Conservation (phyloP, 495 filamentous ascomycete genomes). For the Hypoxylon fuscum region DNA sequence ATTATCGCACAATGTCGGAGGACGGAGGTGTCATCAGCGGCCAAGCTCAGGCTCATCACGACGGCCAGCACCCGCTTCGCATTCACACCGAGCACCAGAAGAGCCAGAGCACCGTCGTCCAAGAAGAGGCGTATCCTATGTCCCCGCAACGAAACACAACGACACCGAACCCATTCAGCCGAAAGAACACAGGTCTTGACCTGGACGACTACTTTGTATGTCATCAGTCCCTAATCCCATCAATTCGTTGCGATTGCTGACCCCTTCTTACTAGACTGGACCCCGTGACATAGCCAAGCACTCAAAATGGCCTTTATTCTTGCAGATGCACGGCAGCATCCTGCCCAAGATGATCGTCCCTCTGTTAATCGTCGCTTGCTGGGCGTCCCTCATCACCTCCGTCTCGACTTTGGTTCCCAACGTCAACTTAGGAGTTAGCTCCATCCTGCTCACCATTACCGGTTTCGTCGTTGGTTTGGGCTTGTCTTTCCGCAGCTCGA, state of each 20-base stretch:
- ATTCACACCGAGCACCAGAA: conserved; percentile 25
- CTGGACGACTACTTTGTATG: conserved; percentile 66
- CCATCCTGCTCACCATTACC: conserved; percentile 80
- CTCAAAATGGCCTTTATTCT: conserved; percentile 82
- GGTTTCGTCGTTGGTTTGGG: conserved; percentile 91
- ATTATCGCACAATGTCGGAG: conserved; percentile 39
- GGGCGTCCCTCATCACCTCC: conserved; percentile 74
- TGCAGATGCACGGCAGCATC: conserved; percentile 84
- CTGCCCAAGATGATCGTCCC: conserved; percentile 83
- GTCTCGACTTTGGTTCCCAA: conserved; percentile 63
- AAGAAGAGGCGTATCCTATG: conserved; percentile 42
- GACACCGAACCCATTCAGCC: conserved; percentile 56
- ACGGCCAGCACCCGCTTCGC: conserved; percentile 22
- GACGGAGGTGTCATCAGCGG: conserved; percentile 32
- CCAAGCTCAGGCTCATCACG: conserved; percentile 7
- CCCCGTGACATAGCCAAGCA: conserved; percentile 78
- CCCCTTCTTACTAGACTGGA: conserved; percentile 51
- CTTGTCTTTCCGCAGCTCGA: conserved; percentile 83
- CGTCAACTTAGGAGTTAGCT: conserved; percentile 70
- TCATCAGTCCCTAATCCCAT: neutral
- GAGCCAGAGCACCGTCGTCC: conserved; percentile 16
- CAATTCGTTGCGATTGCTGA: neutral
- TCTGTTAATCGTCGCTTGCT: conserved; percentile 69
- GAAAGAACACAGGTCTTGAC: conserved; percentile 55
- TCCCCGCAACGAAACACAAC: conserved; percentile 42